phyloP scores from a whole-genome alignment of 176 grass and related monocot species.

The Thinopyrum elongatum region DNA sequence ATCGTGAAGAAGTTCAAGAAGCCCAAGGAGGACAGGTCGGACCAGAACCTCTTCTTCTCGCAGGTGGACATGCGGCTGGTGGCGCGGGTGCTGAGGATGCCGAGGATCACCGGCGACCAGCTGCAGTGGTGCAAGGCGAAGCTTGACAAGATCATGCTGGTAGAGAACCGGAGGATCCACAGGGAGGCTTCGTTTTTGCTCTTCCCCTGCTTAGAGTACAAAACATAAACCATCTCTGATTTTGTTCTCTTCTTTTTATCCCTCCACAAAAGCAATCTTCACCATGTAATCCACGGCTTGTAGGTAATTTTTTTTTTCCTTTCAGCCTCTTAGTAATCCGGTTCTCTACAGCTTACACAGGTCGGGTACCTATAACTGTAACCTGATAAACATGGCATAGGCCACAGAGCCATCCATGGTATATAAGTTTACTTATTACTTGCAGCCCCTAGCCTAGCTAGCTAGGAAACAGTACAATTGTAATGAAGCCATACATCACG shows the following conservation, averaged over 20 bases:
- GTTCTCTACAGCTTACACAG: neutral
- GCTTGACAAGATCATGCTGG: conserved; percentile 67
- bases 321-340: neutral
- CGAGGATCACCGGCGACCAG: conserved; percentile 79
- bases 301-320: conserved; percentile 3
- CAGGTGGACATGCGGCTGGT: conserved; percentile 85
- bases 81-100: conserved; percentile 73
- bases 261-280: neutral
- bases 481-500: neutral
- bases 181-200: conserved; percentile 98
- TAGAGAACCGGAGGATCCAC: conserved; percentile 70
- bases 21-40: conserved; percentile 79
- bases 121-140: conserved; percentile 88
- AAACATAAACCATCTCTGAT: conserved; percentile 22
- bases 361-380: conserved; percentile 23
- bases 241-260: neutral
- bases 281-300: conserved; percentile 29
- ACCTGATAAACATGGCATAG: conserved; percentile 20
- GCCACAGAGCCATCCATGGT: conserved; percentile 2
- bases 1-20: conserved; percentile 97
- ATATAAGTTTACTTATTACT: conserved; percentile 18
- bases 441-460: neutral
- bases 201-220: conserved; percentile 72
- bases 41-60: conserved; percentile 89
- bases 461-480: conserved; percentile 4